Evolutionary conservation across 2,329 filamentous ascomycete species (phyloP).

Genomic region (Dactylellina cionopaga): DNA sequence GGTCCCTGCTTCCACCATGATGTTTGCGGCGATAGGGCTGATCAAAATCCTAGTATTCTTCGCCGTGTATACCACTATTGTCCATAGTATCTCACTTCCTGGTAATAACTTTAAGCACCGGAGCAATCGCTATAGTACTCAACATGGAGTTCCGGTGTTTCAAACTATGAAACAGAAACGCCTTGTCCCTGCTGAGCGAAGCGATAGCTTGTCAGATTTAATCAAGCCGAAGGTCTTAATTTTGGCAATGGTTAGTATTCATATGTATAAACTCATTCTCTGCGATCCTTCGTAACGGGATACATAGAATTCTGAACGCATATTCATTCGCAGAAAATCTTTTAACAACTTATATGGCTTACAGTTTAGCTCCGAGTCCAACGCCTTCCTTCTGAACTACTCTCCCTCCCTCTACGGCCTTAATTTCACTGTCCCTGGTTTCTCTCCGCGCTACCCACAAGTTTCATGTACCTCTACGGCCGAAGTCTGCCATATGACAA

Average conservation of each 20-base stretch:
- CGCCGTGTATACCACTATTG: neutral
- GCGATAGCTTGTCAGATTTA: neutral
- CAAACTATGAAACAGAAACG: neutral
- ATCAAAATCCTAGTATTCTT: neutral
- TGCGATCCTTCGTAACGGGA: too few species aligned
- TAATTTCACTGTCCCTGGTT: conserved; percentile 70
- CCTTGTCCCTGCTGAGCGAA: neutral
- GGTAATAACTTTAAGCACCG: neutral
- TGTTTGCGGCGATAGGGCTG: neutral
- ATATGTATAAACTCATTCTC: too few species aligned
- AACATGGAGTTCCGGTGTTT: neutral
- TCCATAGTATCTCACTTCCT: neutral
- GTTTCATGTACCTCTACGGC: conserved; percentile 72
- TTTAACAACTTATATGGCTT: neutral
- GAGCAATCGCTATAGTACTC: neutral
- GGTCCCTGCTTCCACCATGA: too few species aligned
- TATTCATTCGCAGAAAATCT: too few species aligned
- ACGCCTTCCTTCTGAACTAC: conserved; percentile 71
- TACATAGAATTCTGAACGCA: too few species aligned
- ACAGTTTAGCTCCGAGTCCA: conserved; percentile 71
- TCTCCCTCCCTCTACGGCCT: conserved; percentile 65
- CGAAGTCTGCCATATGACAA: conserved; percentile 74
- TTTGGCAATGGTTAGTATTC: conserved; percentile 72
- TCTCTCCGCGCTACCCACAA: conserved; percentile 73
- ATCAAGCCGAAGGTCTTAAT: conserved; percentile 71